Evolutionary conservation across 2,329 filamentous ascomycete species (phyloP).

Genomic region (Penicillium sp.): DNA sequence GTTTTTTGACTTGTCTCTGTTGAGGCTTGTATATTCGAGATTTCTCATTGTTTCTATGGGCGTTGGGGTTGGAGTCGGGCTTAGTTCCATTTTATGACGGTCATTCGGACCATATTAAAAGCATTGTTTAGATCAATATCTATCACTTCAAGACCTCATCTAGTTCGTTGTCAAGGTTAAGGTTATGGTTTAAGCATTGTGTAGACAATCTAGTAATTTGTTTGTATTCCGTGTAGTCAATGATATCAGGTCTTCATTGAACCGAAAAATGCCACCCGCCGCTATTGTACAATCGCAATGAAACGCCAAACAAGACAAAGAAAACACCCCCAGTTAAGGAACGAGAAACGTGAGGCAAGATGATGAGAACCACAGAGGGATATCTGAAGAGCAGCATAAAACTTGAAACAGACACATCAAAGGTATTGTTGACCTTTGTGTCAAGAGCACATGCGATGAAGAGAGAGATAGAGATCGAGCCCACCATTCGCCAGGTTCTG

Average conservation of each 20-base stretch:
- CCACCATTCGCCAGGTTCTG: conserved; percentile 10
- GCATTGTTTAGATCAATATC: conserved; percentile 20
- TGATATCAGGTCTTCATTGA: conserved; percentile 16
- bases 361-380: conserved; percentile 20
- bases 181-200: neutral
- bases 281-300: conserved; percentile 23
- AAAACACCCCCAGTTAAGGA: neutral
- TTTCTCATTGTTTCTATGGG: conserved; percentile 19
- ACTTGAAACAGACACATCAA: neutral
- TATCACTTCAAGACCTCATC: conserved; percentile 6
- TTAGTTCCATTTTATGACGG: conserved; percentile 17
- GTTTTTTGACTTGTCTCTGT: conserved; percentile 1
- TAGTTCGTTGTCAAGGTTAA: neutral
- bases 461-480: conserved; percentile 5
- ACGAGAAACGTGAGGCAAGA: conserved; percentile 8
- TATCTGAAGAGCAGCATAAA: conserved; percentile 19
- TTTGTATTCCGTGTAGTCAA: conserved; percentile 4
- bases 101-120: conserved; percentile 21
- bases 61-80: conserved; percentile 29
- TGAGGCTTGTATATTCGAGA: neutral
- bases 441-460: conserved; percentile 1
- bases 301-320: conserved; percentile 16
- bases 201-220: neutral
- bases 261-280: conserved; percentile 21
- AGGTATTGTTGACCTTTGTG: neutral